phyloP scores from a whole-genome alignment of 2,329 filamentous ascomycete genomes.

The Cyclaneusma minus region DNA sequence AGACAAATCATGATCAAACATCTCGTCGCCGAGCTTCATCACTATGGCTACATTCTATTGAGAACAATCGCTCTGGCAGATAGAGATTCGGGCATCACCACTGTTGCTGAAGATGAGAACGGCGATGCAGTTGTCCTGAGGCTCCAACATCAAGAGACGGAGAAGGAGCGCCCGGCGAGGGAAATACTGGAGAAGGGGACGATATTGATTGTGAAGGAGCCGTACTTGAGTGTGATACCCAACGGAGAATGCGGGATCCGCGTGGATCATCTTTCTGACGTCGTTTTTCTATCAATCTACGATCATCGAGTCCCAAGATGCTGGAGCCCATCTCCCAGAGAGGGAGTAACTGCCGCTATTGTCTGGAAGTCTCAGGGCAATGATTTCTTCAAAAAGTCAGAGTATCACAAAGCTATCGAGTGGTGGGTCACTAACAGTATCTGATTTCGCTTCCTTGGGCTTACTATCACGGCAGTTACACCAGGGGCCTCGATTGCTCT shows the following conservation, averaged over 20 bases:
- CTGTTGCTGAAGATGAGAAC: conserved; percentile 16
- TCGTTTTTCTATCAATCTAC: conserved; percentile 21
- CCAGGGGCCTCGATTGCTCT: no score
- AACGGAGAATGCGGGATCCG: conserved; percentile 27
- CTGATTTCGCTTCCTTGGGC: no score
- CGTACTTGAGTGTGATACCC: conserved; percentile 28
- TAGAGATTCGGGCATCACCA: conserved; percentile 4
- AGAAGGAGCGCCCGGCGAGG: conserved; percentile 17
- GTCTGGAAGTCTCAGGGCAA: no score
- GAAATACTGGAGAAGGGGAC: conserved; percentile 20
- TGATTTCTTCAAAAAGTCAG: no score
- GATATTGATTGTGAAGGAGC: conserved; percentile 34
- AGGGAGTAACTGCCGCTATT: no score
- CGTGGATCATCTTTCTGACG: conserved; percentile 35
- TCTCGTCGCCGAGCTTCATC: conserved; percentile 23
- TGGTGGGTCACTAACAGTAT: no score
- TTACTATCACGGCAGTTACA: no score
- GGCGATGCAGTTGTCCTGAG: conserved; percentile 24
- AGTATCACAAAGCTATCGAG: no score
- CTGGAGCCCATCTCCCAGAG: conserved; percentile 21
- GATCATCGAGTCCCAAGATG: conserved; percentile 23
- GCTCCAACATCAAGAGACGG: conserved; percentile 26
- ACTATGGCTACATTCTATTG: conserved; percentile 22
- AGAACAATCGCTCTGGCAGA: conserved; percentile 14
- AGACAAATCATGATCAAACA: conserved; percentile 17